Evolutionary conservation across 2,329 filamentous ascomycete genomes (phyloP).

Genomic region (Epichloe sibirici): DNA sequence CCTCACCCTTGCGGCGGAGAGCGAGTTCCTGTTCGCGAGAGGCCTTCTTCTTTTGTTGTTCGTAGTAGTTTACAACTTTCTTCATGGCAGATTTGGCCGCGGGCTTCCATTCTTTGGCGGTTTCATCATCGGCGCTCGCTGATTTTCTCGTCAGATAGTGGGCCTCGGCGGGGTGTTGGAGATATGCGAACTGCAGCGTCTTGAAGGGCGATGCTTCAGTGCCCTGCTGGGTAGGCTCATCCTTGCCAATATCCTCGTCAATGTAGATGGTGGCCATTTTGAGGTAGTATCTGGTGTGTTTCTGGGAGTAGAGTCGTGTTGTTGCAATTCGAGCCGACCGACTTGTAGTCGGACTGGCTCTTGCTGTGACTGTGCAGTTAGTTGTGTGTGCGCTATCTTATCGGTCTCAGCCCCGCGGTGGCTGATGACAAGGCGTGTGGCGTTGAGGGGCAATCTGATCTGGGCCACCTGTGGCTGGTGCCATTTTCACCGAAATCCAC

Average conservation of each 20-base stretch:
- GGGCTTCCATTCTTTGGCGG: constrained; percentile 20
- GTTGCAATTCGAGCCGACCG: background rate
- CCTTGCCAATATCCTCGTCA: constrained; percentile 66
- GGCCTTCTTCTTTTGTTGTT: constrained; percentile 12
- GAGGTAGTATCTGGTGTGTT: constrained; percentile 2
- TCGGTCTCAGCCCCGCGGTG: constrained; percentile 1
- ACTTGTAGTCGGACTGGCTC: background rate
- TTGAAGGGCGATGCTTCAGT: constrained; percentile 68
- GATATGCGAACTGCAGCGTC: constrained; percentile 64
- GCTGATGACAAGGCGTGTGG: background rate
- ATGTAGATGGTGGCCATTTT: constrained; percentile 31
- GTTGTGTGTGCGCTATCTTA: background rate
- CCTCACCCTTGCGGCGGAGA: constrained; percentile 10
- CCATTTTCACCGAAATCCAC: no score
- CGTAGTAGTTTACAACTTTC: constrained; percentile 11
- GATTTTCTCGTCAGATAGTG: constrained; percentile 32
- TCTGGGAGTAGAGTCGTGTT: background rate
- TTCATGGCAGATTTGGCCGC: constrained; percentile 12
- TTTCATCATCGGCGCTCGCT: constrained; percentile 34
- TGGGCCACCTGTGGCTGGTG: background rate
- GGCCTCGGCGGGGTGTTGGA: constrained; percentile 26
- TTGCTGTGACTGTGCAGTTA: background rate
- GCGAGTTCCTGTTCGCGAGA: constrained; percentile 11
- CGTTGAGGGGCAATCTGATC: background rate
- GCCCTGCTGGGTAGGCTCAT: constrained; percentile 55